These are phyloP conservation scores for Aspergillus pseudoterreus DNA, from an alignment of 2,329 filamentous ascomycete species.

Conservation along the genomic window DNA sequence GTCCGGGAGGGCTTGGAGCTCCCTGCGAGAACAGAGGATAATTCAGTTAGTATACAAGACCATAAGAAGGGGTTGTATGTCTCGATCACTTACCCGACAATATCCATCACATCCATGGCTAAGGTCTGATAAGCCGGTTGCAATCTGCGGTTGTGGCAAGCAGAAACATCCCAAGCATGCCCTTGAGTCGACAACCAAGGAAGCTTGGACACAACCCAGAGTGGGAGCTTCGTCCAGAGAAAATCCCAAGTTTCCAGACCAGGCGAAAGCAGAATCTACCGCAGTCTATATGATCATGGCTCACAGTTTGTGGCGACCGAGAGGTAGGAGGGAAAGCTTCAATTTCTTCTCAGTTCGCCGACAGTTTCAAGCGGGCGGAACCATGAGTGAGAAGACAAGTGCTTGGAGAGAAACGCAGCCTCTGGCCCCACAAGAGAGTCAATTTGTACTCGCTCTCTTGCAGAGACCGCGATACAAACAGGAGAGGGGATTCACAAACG, in stretches of 20 bases:
- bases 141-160: slow-evolving; percentile 1
- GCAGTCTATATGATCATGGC: slow-evolving; percentile 13
- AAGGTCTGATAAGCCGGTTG: slow-evolving; percentile 9
- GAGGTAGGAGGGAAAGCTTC: slow-evolving; percentile 2
- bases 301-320: slow-evolving; percentile 2
- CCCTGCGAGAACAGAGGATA: slow-evolving; percentile 22
- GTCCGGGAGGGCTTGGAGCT: slow-evolving; percentile 42
- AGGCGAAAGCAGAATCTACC: neutral
- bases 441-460: neutral
- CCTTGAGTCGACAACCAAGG: neutral
- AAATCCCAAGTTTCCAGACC: neutral
- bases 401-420: neutral
- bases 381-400: neutral
- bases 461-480: neutral
- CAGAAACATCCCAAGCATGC: neutral
- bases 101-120: slow-evolving; percentile 40
- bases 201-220: neutral
- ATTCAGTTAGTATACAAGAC: slow-evolving; percentile 11
- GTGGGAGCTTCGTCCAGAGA: neutral
- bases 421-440: neutral
- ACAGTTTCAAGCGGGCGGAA: neutral
- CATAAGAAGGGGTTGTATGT: slow-evolving; percentile 1
- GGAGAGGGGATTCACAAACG: slow-evolving; percentile 1
- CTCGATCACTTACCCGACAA: slow-evolving; percentile 35
- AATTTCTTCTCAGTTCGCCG: slow-evolving; percentile 1